Conservation (phyloP, 176 grass and related monocot genomes). For the Ampelocalamus luodianensis region DNA sequence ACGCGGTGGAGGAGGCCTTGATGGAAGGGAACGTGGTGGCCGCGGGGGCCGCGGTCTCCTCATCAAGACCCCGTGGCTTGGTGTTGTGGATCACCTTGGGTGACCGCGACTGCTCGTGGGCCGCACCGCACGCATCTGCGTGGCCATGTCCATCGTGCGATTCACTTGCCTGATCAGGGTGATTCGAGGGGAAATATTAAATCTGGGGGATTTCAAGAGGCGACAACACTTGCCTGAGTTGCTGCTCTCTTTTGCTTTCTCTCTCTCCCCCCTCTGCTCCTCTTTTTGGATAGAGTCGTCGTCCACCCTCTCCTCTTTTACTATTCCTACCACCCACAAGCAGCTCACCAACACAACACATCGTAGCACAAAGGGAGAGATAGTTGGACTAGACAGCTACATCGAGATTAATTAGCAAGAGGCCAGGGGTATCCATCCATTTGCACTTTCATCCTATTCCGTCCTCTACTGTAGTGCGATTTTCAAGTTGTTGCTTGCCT, state of each 20-base stretch:
- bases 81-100: constrained; percentile 79
- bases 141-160: constrained; percentile 31
- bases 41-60: constrained; percentile 72
- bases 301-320: constrained; percentile 14
- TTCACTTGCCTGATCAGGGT: background rate
- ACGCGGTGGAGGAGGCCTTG: constrained; percentile 8
- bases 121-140: constrained; percentile 29
- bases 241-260: constrained; percentile 12
- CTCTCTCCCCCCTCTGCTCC: background rate
- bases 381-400: no score
- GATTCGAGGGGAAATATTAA: background rate
- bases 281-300: constrained; percentile 54
- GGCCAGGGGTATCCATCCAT: no score
- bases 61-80: constrained; percentile 80
- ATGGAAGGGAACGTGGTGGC: constrained; percentile 46
- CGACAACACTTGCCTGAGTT: constrained; percentile 24
- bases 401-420: no score
- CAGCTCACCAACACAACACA: no score
- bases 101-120: constrained; percentile 68
- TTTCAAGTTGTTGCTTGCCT: no score
- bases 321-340: no score
- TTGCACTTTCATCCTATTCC: no score
- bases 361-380: no score
- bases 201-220: background rate
- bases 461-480: no score